Base-by-base conservation (phyloP, 2,329 filamentous ascomycete species). In the Paecilomyces formosus region DNA sequence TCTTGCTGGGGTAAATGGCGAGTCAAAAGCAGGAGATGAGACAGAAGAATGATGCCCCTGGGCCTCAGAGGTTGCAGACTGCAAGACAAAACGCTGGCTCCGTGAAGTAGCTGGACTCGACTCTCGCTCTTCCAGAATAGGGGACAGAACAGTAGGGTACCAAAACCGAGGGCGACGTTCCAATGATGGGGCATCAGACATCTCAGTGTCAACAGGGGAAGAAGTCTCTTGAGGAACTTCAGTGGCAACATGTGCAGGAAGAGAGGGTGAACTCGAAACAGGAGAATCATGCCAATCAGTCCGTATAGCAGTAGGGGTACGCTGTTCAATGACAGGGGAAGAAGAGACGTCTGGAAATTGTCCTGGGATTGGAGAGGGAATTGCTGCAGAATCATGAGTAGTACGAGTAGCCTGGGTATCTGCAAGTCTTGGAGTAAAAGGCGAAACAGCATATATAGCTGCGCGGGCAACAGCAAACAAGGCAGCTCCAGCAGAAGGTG, bases 71-170 rank as follows among this genome's bases (percentile, higher is more conserved):
- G 5, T 18, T 21, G 39, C n/a, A 21, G 39, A 45, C 39, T 18
- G 39, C 39, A 21, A 45, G 18, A 15, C 26, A 52, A 50, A 11
- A 33, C 13, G 49, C 30, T 28, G 53, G 8, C 50, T 52, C 26
- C 55, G 50, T 35, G 49, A 58, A 39, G 50, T 53, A 13, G 15
- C 3, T 18, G 30, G 53, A 54, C 54, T 55, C 55, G 55, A 54
- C 35, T 63, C 59, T 26, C 22, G 21, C 15, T 57, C 57, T 55
- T 65, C 64, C 21, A 56, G 58, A 21, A 66, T 57, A 18, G 63
- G 62, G 52, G 61, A 65, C 52, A 66, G 55, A 26, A 52, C 24
- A 26, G 24, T 52, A 26, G 15, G 54, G 31, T 22, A 35, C 59
- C 57, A 49, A 54, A 55, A 56, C 30, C 21, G 55, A 53, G 22